A percentile compares a stretch with the other conserved stretches of the same genome.
Conservation (phyloP, 257 asterid genomes). For the Haberlea rhodopensis region DNA sequence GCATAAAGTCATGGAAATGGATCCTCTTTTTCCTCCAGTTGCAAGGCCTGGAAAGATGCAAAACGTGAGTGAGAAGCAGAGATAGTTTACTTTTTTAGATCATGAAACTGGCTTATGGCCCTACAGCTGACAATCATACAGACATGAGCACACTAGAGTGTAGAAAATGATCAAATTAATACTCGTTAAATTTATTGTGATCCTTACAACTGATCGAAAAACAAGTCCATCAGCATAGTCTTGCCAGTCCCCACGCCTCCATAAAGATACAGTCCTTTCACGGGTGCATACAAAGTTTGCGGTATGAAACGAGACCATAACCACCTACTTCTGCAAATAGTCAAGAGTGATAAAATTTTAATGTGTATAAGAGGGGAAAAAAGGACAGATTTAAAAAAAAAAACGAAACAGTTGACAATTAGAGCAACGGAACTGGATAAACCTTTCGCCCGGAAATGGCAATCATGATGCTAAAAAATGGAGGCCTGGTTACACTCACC, state of each 20-base stretch:
- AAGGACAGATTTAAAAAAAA: background rate
- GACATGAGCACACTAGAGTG: background rate
- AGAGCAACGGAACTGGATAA: background rate
- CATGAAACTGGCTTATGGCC: background rate
- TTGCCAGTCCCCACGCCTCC: slow-evolving; percentile 99
- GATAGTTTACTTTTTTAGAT: background rate
- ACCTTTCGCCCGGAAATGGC: background rate
- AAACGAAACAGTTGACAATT: background rate
- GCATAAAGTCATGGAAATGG: slow-evolving; percentile 96
- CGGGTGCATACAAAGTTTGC: slow-evolving; percentile 63
- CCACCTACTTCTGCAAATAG: slow-evolving; percentile 79
- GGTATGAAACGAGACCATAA: slow-evolving; percentile 89
- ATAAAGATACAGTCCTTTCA: slow-evolving; percentile 87
- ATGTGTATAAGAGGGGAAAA: background rate
- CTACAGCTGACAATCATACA: background rate
- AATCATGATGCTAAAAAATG: background rate
- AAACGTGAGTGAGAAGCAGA: background rate
- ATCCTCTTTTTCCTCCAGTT: slow-evolving; percentile 94
- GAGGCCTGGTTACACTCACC: slow-evolving; percentile 35
- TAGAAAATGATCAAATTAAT: background rate
- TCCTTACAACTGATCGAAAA: slow-evolving; percentile 67
- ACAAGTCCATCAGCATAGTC: slow-evolving; percentile 96
- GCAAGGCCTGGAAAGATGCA: slow-evolving; percentile 53
- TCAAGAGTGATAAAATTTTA: slow-evolving; percentile 8
- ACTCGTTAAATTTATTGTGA: background rate